A percentile compares a stretch with the other conserved stretches of the same genome.
Conservation (phyloP, 257 asterid genomes). For the Solanum chilense region DNA sequence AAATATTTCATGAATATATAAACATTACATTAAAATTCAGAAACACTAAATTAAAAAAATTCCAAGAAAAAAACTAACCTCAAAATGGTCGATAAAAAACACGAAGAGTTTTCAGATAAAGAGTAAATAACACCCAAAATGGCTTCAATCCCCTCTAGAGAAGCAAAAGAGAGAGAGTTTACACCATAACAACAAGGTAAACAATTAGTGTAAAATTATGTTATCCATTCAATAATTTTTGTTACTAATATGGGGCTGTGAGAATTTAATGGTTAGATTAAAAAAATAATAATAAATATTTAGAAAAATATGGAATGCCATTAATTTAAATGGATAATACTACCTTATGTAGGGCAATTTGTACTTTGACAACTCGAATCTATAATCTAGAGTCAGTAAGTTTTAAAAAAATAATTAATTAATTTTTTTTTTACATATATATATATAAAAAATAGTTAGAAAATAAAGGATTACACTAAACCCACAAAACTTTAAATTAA, state of each 20-base stretch:
- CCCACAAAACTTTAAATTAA: not conserved
- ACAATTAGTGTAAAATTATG: not conserved
- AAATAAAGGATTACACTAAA: not conserved
- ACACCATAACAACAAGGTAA: not conserved
- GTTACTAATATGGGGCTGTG: not conserved
- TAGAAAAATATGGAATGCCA: slow-evolving; percentile 14
- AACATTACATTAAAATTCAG: not conserved
- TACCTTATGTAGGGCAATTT: not conserved
- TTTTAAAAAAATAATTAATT: not conserved
- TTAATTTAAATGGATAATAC: not conserved
- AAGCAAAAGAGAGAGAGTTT: not conserved
- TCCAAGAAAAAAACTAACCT: slow-evolving; percentile 4
- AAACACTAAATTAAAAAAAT: not conserved
- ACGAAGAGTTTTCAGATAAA: not conserved
- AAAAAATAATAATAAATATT: not conserved
- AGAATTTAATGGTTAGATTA: not conserved
- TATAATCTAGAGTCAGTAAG: not conserved
- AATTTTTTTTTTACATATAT: too few relatives aligned
- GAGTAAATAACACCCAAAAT: not conserved
- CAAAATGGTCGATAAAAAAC: not conserved
- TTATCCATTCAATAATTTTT: not conserved
- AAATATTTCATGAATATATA: not conserved
- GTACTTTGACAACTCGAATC: not conserved
- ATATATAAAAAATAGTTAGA: not conserved
- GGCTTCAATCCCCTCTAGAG: not conserved